Evolutionary conservation across 768 basidiomycete genomes (phyloP).

Genomic region (Suillus cothurnatus): DNA sequence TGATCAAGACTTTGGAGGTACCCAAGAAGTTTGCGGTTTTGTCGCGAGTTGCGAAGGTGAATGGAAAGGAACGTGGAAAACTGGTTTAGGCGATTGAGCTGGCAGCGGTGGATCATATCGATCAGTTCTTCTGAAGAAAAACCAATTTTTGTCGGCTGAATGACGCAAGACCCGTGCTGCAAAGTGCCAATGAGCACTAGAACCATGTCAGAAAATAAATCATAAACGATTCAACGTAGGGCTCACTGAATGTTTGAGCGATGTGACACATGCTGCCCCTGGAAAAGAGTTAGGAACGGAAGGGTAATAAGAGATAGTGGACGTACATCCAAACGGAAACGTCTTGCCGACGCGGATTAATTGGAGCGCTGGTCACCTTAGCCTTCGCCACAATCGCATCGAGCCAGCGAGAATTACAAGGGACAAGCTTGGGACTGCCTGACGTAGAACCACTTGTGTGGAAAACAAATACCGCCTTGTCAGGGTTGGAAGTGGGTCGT

Average conservation of each 20-base stretch:
- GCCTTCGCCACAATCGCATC: slow-evolving; percentile 64
- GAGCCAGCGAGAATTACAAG: slow-evolving; percentile 69
- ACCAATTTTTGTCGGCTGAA: slow-evolving; percentile 66
- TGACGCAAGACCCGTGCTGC: slow-evolving; percentile 71
- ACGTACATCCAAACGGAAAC: slow-evolving; percentile 75
- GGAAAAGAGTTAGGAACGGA: slow-evolving; percentile 38
- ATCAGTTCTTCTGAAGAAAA: slow-evolving; percentile 71
- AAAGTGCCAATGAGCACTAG: slow-evolving; percentile 72
- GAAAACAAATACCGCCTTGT: slow-evolving; percentile 66
- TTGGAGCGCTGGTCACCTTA: slow-evolving; percentile 49
- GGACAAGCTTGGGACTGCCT: slow-evolving; percentile 81
- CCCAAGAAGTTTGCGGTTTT: slow-evolving; percentile 60
- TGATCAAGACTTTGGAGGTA: slow-evolving; percentile 61
- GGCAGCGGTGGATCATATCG: slow-evolving; percentile 68
- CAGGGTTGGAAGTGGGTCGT: slow-evolving; percentile 31
- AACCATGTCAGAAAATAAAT: slow-evolving; percentile 24
- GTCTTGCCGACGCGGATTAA: slow-evolving; percentile 56
- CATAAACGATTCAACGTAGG: slow-evolving; percentile 17
- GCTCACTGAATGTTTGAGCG: slow-evolving; percentile 73
- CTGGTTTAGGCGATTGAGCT: slow-evolving; percentile 75
- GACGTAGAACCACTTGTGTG: slow-evolving; percentile 84
- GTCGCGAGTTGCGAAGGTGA: slow-evolving; percentile 62
- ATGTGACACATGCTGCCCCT: slow-evolving; percentile 89
- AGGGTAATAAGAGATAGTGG: slow-evolving; percentile 19
- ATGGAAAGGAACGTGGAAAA: slow-evolving; percentile 69